Conservation (phyloP, 495 filamentous ascomycete genomes). For the Emericellopsis terricola region DNA sequence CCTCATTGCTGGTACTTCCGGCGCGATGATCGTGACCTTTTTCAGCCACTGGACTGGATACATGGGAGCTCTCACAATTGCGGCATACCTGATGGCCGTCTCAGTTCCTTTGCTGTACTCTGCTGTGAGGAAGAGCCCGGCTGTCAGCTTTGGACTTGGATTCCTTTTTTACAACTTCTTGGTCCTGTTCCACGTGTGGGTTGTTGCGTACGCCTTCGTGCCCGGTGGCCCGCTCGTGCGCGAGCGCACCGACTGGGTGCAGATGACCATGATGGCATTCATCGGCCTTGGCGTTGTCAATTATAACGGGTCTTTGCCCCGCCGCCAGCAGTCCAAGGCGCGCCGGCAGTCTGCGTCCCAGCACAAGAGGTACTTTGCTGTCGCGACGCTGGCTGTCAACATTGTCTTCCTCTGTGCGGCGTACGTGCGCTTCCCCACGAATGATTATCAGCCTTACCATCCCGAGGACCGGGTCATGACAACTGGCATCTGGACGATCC, state of each 20-base stretch:
- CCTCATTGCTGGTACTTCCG: conserved; percentile 58
- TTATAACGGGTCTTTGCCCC: conserved; percentile 22
- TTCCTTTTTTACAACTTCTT: conserved; percentile 84
- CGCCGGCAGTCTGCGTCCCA: conserved; percentile 10
- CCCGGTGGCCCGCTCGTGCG: conserved; percentile 85
- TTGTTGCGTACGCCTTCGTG: conserved; percentile 98
- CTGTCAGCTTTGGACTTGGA: conserved; percentile 63
- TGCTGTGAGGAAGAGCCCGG: conserved; percentile 58
- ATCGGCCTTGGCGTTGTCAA: conserved; percentile 80
- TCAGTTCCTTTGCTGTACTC: conserved; percentile 57
- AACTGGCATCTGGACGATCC: conserved; percentile 96
- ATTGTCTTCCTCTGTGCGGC: conserved; percentile 64
- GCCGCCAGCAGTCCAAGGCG: conserved; percentile 2
- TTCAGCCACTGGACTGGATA: conserved; percentile 80
- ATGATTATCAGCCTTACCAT: conserved; percentile 83
- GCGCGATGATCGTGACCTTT: conserved; percentile 63
- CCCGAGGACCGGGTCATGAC: conserved; percentile 71
- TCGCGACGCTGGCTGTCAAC: conserved; percentile 44
- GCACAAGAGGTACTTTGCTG: conserved; percentile 31
- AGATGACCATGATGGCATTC: conserved; percentile 66
- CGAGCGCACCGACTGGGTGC: conserved; percentile 91
- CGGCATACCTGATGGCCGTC: conserved; percentile 70
- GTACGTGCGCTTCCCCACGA: conserved; percentile 86
- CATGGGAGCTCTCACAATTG: conserved; percentile 59
- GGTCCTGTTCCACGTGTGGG: conserved; percentile 91